Evolutionary conservation across 345 rosid genomes (phyloP).

Genomic region (Syzygium jambos): DNA sequence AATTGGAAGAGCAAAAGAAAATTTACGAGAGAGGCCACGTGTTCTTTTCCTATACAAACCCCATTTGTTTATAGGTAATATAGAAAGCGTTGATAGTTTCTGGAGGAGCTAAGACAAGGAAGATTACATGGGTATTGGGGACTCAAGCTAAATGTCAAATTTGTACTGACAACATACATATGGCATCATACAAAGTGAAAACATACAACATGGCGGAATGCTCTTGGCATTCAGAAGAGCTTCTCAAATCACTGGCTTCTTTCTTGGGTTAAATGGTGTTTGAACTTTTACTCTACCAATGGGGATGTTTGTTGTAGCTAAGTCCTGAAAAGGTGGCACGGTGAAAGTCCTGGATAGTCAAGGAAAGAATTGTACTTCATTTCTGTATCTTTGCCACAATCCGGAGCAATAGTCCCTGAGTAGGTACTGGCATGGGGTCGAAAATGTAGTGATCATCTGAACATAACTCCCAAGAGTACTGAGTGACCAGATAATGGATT

Average conservation of each 20-base stretch:
- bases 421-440: constrained; percentile 41
- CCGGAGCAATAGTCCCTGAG: constrained; percentile 27
- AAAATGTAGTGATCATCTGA: constrained; percentile 23
- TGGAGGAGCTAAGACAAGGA: neutral
- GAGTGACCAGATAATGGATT: constrained; percentile 39
- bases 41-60: neutral
- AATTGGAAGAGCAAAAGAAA: neutral
- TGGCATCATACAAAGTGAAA: neutral
- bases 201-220: neutral
- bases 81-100: neutral
- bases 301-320: neutral
- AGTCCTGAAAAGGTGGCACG: too few relatives aligned
- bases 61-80: neutral
- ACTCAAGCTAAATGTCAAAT: neutral
- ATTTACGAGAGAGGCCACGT: neutral
- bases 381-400: constrained; percentile 13
- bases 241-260: neutral
- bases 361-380: neutral
- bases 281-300: too few relatives aligned
- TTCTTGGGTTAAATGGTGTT: too few relatives aligned
- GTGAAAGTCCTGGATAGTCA: neutral
- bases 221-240: neutral
- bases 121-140: neutral
- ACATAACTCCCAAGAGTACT: constrained; percentile 28
- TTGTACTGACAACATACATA: neutral